A percentile compares a stretch with the other conserved stretches of the same genome.
Evolutionary conservation across 345 rosid species (phyloP).

Genomic region (Euphorbia tirucalli): DNA sequence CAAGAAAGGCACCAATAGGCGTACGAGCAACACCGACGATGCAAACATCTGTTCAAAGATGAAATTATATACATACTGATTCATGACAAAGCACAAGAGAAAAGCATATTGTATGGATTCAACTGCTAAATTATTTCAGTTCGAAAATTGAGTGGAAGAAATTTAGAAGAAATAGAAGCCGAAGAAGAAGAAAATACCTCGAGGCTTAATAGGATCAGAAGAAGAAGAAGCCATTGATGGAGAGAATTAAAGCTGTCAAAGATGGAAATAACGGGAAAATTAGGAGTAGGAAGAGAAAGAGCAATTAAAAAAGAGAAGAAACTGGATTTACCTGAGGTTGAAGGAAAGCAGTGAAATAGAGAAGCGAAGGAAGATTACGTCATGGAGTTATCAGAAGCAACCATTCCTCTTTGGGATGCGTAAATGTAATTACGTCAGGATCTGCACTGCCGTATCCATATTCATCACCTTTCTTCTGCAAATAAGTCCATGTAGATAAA

Average conservation of each 20-base stretch:
- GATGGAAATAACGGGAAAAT: not conserved
- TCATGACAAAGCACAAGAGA: not conserved
- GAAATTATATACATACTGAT: not conserved
- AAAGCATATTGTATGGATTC: no score
- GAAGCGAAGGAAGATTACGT: not conserved
- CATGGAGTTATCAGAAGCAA: not conserved
- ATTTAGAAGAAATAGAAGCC: not conserved
- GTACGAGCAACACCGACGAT: conserved; percentile 31
- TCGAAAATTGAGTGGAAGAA: not conserved
- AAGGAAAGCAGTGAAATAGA: not conserved
- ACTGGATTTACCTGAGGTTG: not conserved
- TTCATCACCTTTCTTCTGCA: no score
- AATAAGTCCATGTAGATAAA: no score
- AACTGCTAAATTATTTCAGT: no score
- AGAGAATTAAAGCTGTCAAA: not conserved
- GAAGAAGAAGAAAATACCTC: conserved; percentile 1
- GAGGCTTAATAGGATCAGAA: conserved; percentile 7
- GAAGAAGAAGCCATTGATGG: not conserved
- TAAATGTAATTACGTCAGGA: not conserved
- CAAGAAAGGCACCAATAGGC: conserved; percentile 35
- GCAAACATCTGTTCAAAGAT: conserved; percentile 21
- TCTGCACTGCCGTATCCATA: not conserved
- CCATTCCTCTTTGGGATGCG: conserved; percentile 6
- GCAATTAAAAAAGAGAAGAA: not conserved
- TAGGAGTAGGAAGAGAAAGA: not conserved